Conservation (phyloP, 345 rosid genomes). For the Barbarea vulgaris region DNA sequence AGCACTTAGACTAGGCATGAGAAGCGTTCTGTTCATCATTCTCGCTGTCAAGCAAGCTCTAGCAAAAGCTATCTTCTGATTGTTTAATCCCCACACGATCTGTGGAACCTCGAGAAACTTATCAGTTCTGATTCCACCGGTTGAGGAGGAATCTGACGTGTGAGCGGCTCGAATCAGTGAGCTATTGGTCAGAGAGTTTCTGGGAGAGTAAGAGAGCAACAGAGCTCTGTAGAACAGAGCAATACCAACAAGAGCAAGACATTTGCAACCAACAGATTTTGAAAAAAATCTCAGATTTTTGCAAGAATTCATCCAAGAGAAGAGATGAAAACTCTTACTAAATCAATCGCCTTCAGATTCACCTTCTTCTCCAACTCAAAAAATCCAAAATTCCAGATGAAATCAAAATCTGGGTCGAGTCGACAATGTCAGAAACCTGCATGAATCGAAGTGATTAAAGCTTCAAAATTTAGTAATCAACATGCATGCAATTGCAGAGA, state of each 20-base stretch:
- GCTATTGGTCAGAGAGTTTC: slow-evolving; percentile 32
- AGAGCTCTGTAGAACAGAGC: slow-evolving; percentile 58
- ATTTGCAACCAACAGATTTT: slow-evolving; percentile 57
- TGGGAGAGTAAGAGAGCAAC: slow-evolving; percentile 47
- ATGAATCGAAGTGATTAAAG: slow-evolving; percentile 16
- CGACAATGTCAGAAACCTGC: slow-evolving; percentile 25
- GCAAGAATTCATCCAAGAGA: slow-evolving; percentile 44
- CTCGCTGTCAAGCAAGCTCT: slow-evolving; percentile 94
- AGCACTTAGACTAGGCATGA: slow-evolving; percentile 93
- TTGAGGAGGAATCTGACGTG: slow-evolving; percentile 32
- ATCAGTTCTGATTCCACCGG: slow-evolving; percentile 50
- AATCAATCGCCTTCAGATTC: slow-evolving; percentile 9
- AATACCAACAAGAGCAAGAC: slow-evolving; percentile 53
- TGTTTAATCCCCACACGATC: slow-evolving; percentile 96
- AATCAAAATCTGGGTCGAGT: slow-evolving; percentile 9
- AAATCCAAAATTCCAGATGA: not conserved
- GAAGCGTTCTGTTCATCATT: slow-evolving; percentile 79
- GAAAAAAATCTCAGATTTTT: slow-evolving; percentile 48
- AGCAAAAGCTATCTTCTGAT: slow-evolving; percentile 96
- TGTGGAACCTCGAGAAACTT: slow-evolving; percentile 93
- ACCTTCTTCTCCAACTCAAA: slow-evolving; percentile 19
- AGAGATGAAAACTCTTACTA: not conserved
- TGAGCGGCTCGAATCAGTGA: slow-evolving; percentile 33
- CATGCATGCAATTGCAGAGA: slow-evolving; percentile 33
- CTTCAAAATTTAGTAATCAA: slow-evolving; percentile 11